Evolutionary conservation across 805 yeast genomes (phyloP), one percentile per base, ranked within the genome.

Genomic region (Hanseniaspora thailandica): DNA sequence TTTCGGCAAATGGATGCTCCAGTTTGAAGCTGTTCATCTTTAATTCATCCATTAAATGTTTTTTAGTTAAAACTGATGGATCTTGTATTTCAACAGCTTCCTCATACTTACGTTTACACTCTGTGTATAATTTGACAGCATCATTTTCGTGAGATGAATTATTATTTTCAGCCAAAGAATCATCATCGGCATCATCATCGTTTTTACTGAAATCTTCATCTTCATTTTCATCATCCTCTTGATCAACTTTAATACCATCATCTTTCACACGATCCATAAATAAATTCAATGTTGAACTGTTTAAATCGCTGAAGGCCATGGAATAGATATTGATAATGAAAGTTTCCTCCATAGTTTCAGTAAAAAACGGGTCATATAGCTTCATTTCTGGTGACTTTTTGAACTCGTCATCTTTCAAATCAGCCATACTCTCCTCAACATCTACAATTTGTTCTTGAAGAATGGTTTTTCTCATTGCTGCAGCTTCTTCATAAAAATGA

Each of bases 401-500:
- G 6, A 2, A 46, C 36, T 19, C 62, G 52, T 52, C 63, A 60
- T 2, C 52, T 43, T 48, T 62, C 50, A 54, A 28, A 35, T 30
- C 54, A 55, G 26, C 57, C 57, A 54, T 58, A 50, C 52, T 56
- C 57, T 45, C 41, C 45, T 50, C 48, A 36, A 52, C 56, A 31
- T 50, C 45, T 5, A 41, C 46, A n/a, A 46, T 43, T 12, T 47
- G 51, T 26, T 45, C 43, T 13, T 44, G 49, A 41, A 47, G 33
- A 7, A 82, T 64, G 31, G 71, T 73, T 47, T 71, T 69, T 54
- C 93, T 72, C n/a, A 82, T 56, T 2, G 60, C 60, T 56, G 84
- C 89, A 0, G 95, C 95, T 46, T 68, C 68, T 0, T 66, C 70
- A 62, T 85, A 86, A 53, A 69, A 71, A n/a, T 62, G 62, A 23